Conservation (phyloP, 371 early-diverging fungal species). For the Rhizopus stolonifer region DNA sequence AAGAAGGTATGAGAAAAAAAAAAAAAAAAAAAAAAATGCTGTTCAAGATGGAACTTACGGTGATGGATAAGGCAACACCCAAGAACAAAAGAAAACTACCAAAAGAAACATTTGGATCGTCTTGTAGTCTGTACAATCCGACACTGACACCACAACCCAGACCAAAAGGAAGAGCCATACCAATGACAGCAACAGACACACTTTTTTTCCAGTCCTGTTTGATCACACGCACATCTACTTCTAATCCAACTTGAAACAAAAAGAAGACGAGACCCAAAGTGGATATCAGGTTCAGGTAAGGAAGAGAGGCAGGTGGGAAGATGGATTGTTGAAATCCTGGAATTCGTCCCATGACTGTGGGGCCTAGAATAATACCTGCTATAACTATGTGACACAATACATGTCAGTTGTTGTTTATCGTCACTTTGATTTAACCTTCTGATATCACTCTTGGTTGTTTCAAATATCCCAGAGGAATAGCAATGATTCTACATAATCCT, state of each 20-base stretch:
- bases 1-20: background rate
- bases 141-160: constrained; percentile 71
- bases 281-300: constrained; percentile 75
- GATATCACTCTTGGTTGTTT: constrained; percentile 78
- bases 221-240: constrained; percentile 64
- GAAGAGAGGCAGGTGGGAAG: constrained; percentile 65
- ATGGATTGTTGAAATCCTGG: constrained; percentile 61
- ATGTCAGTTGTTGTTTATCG: background rate
- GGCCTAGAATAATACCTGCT: constrained; percentile 78
- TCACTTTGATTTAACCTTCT: constrained; percentile 40
- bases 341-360: constrained; percentile 75
- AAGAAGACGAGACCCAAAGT: constrained; percentile 88
- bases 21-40: no score
- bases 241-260: constrained; percentile 86
- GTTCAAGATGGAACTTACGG: no score
- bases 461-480: constrained; percentile 54
- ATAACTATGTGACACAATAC: constrained; percentile 46
- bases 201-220: constrained; percentile 45
- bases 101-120: constrained; percentile 51
- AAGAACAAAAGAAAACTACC: constrained; percentile 75
- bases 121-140: constrained; percentile 60
- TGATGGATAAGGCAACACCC: constrained; percentile 91
- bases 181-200: constrained; percentile 62
- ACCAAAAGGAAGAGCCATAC: constrained; percentile 78
- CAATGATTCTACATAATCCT: constrained; percentile 60